Base-by-base conservation (phyloP, 2,329 filamentous ascomycete genomes). In the Botrytis porri region DNA sequence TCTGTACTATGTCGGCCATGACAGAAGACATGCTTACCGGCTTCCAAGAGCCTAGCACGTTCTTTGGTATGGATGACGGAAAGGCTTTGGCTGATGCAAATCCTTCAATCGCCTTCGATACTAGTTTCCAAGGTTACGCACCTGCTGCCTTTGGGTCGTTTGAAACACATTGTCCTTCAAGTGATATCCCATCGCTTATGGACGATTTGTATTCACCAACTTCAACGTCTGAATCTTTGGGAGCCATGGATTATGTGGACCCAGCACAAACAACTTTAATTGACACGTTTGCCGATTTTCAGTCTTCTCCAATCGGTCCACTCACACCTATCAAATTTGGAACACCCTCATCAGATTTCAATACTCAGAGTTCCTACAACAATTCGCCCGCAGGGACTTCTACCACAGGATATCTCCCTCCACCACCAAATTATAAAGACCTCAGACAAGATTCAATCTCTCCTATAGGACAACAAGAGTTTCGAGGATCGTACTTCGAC, bases 201-300 rank as follows among this genome's bases (percentile, higher is more conserved):
- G 63, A 75, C 16, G 76, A 77, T 32, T 62, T 75, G 1, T 77
- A 73, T 60, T 78, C 77, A 2, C 75, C 76, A 35, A 67, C 69
- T 12, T 78, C 77, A 2, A 75, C 69, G 7, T 59, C 73, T 16
- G 70, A 70, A n/a, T 74, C 73, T 48, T 75, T 74, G 29, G 60
- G 63, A 1, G 73, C 75, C 18, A 74, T 75, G 43, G 73, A 77
- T 59, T 79, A 77, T 71, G 78, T 79, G 8, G 72, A 76, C 32
- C 78, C 77, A 10, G 77, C 77, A 1, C 77, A 79, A 65, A 79
- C 78, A 16, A 79, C 77, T 0, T 77, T 78, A 39, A 67, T 77
- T 18, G 71, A 78, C 32, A 45, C 60, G 0, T 77, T 77, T 60
- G 39, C 62, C n/a, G 70, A 72, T 41, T 45, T 67, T 22, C 51